These are phyloP conservation scores for Athelia sp. DNA, from an alignment of 1,284 basidiomycete species.

Conservation along the genomic window DNA sequence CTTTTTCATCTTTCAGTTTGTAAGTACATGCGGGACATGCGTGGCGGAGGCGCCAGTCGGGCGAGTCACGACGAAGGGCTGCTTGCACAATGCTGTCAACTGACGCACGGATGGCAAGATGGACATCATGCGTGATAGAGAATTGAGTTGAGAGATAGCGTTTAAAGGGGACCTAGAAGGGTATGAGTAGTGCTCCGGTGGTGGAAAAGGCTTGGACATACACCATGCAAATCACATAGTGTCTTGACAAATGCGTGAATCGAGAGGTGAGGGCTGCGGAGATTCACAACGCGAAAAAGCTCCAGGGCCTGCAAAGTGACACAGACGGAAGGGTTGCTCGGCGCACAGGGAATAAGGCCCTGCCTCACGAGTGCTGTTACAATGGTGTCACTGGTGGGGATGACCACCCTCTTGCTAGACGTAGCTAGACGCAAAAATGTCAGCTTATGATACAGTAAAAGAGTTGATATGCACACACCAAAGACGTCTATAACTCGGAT, in stretches of 20 bases:
- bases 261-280: conserved; percentile 8
- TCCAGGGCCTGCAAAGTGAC: conserved; percentile 8
- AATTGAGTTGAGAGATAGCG: conserved; percentile 6
- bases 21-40: conserved; percentile 13
- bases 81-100: conserved; percentile 3
- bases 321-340: neutral
- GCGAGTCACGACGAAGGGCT: conserved; percentile 1
- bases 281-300: conserved; percentile 3
- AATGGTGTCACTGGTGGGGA: neutral
- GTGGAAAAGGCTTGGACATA: conserved; percentile 1
- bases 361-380: conserved; percentile 2
- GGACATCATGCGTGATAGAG: conserved; percentile 8
- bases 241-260: conserved; percentile 13
- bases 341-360: conserved; percentile 8
- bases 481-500: conserved; percentile 5
- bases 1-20: conserved; percentile 5
- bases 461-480: neutral
- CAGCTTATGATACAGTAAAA: neutral
- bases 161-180: conserved; percentile 1
- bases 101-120: conserved; percentile 5
- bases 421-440: neutral
- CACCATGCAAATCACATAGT: conserved; percentile 10
- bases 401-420: neutral
- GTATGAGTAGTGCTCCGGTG: no score
- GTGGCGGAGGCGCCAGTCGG: conserved; percentile 11